These are phyloP conservation scores for Yamadazyma membranifaciens DNA, from an alignment of 1,139 yeast genomes.

Conservation along the genomic window DNA sequence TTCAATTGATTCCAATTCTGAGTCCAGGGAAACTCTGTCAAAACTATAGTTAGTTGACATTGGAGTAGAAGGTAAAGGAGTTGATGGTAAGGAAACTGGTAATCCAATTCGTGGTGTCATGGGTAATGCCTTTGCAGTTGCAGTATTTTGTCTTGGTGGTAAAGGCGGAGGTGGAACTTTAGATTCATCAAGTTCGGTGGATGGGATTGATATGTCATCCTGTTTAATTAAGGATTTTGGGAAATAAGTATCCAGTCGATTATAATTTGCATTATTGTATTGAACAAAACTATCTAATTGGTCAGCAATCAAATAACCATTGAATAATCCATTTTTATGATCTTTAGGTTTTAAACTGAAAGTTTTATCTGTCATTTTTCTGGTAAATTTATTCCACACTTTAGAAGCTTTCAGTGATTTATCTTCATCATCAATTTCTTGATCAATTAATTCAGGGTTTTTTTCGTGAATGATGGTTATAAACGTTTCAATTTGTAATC, in stretches of 20 bases:
- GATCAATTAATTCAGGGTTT: conserved; percentile 30
- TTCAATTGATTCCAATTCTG: conserved; percentile 19
- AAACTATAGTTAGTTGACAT: conserved; percentile 6
- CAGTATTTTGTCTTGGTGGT: conserved; percentile 27
- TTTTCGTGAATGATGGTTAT: conserved; percentile 27
- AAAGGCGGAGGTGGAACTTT: conserved; percentile 27
- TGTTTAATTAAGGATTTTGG: conserved; percentile 24
- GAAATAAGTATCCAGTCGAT: conserved; percentile 30
- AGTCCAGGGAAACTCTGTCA: conserved; percentile 4
- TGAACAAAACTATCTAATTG: conserved; percentile 31
- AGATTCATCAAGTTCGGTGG: conserved; percentile 1
- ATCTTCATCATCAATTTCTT: conserved; percentile 31
- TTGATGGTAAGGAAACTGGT: conserved; percentile 14
- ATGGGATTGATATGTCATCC: conserved; percentile 17
- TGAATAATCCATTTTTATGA: conserved; percentile 31
- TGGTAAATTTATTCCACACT: conserved; percentile 27
- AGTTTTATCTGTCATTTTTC: conserved; percentile 22
- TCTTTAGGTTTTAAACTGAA: conserved; percentile 30
- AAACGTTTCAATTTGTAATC: conserved; percentile 38
- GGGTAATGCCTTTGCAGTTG: conserved; percentile 8
- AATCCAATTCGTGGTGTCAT: conserved; percentile 13
- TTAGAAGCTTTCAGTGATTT: conserved; percentile 24
- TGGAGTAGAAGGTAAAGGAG: conserved; percentile 13
- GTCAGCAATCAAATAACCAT: conserved; percentile 31
- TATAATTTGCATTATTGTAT: conserved; percentile 27